Base-by-base conservation (phyloP, 176 grass and related monocot species). In the Tuctoria greenei region DNA sequence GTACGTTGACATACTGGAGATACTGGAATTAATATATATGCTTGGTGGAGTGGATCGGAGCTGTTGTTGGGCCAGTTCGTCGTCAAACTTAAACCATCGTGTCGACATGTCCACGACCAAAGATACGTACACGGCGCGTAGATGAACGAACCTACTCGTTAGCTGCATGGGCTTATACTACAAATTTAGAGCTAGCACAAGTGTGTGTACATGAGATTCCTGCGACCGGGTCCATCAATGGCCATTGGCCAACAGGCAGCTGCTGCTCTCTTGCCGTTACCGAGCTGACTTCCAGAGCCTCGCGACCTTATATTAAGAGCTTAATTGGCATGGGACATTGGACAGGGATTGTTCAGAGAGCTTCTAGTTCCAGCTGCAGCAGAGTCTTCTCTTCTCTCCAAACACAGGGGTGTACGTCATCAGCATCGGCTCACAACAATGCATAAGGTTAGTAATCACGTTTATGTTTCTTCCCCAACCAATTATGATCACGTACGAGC, bases 361-460 rank as follows among this genome's bases (percentile, higher is more conserved):
- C 47, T 57, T 31, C 2, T 28, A 47, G 39, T 20, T 8, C 55
- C 59, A 76, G 10, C 16, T 21, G 31, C 26, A 64, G 11, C 45
- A 47, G 44, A 34, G 34, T 2, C 38, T 54, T 41, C 44, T 18
- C 44, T 18, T 68, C 71, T 27, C 18, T 28, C 31, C 64, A 50
- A 74, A 3, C 1, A 25, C 66, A 44, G n/a, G 45, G 73, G 43
- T 51, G 23, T n/a, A n/a, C n/a, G n/a, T 11, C 74, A 64, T 20
- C 31, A 31, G 31, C 67, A 8, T 26, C 57, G 6, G 27, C 15
- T 39, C 66, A 66, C 39, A 40, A 66, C 39, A 40, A 87, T 86
- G 84, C 77, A 79, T 3, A 86, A 86, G 79, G 84, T 79, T 71
- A 7, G 38, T 10, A n/a, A 71, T 52, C 45, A 9, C 56, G 0